Conservation (phyloP, 2,329 filamentous ascomycete genomes). For the Hymenoscyphus fraxineus region DNA sequence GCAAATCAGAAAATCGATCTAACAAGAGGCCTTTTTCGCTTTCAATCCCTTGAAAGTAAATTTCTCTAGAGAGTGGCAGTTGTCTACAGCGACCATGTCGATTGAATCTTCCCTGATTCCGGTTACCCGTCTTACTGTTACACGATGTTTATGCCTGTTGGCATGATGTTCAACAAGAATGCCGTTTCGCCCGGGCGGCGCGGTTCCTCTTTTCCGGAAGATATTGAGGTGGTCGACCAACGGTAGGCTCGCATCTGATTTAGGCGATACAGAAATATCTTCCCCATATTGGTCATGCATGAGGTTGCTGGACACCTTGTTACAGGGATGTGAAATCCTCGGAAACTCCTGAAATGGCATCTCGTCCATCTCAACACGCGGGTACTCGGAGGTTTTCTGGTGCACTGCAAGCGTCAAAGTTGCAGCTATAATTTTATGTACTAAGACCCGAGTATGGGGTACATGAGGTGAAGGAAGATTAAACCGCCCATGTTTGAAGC, state of each 20-base stretch:
- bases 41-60: too few relatives aligned
- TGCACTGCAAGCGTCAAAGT: neutral
- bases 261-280: neutral
- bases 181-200: neutral
- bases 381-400: neutral
- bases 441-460: neutral
- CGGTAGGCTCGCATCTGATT: neutral
- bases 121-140: neutral
- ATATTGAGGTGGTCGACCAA: neutral
- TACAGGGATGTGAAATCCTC: neutral
- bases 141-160: neutral
- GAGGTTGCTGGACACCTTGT: neutral
- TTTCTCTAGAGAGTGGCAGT: too few relatives aligned
- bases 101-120: neutral
- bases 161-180: neutral
- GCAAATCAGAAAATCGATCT: too few relatives aligned
- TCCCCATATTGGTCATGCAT: neutral
- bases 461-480: neutral
- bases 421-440: neutral
- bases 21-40: too few relatives aligned
- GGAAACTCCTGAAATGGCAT: neutral
- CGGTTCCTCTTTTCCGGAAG: neutral
- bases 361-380: neutral
- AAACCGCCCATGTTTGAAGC: neutral
- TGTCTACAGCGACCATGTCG: too few relatives aligned